Evolutionary conservation across 2,329 filamentous ascomycete species (phyloP), one percentile per base, ranked within the genome.

Genomic region (Bipolaris oryzae): DNA sequence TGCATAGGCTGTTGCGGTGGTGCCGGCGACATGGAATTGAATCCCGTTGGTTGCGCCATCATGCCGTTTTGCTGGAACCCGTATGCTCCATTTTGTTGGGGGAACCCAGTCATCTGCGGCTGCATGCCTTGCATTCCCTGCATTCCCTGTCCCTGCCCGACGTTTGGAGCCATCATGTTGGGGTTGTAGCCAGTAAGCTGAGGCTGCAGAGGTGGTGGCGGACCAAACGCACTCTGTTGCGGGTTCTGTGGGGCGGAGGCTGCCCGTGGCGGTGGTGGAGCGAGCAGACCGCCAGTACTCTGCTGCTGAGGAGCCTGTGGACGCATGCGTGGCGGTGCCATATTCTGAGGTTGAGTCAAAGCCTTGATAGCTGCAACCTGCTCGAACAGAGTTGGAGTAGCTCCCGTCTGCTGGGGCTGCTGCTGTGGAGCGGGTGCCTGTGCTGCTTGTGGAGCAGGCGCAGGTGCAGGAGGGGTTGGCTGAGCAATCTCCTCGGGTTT

Each of bases 211-310:
- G 91, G 87, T 47, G 91, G 74, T 38, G 89, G 75, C 16, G 89
- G 85, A 7, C 85, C 84, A 74, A 96, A 95, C 4, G 82, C 84
- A 74, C 84, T 92, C 43, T 87, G 87, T 71, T 73, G 71, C 37
- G 71, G 89, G 51, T 92, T 90, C 73, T 92, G 90, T 23, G 95
- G 94, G 37, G 95, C 94, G 38, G 94, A 97, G 11, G 95, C 83
- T 7, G 95, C 89, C 58, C 95, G 85, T 50, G 87, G 85, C 10
- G 92, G 92, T 16, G 90, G 92, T 7, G 92, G 92, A 46, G 89
- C 85, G 60, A 93, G 85, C 35, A 96, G 81, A 16, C 86, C 85
- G 37, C 85, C 81, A 47, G 71, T 79, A n/a, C 51, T 70, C 64
- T 85, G 82, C 55, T 85, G 84, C 59, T 89, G 87, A 45, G 91